phyloP scores from a whole-genome alignment of 192 early-diverging fungal species.

The Backusella tarrabulga region DNA sequence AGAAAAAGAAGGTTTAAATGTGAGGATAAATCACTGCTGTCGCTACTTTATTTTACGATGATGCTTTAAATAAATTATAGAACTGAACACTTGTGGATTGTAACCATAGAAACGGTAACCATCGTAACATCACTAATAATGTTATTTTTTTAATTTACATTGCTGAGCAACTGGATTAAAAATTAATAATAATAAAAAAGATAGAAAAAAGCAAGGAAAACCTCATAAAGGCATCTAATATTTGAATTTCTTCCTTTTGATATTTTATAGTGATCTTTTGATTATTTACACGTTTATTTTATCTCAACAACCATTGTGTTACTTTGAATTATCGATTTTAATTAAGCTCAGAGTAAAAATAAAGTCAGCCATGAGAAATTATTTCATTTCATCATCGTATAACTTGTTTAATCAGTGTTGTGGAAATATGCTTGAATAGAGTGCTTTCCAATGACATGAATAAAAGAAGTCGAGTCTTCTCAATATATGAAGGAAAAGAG shows the following conservation, averaged over 20 bases:
- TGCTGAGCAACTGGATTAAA: background rate
- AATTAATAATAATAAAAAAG: background rate
- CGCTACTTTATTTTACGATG: too few species aligned
- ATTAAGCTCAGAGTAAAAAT: background rate
- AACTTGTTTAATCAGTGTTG: background rate
- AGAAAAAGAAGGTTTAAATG: background rate
- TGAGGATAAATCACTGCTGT: background rate
- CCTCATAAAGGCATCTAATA: background rate
- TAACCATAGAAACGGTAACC: background rate
- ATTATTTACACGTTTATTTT: constrained; percentile 1
- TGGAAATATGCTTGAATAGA: background rate
- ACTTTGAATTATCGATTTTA: background rate
- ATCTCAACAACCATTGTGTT: background rate
- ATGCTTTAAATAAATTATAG: background rate
- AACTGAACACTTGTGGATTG: background rate
- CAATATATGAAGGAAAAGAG: background rate
- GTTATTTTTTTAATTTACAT: background rate
- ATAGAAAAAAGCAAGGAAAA: background rate
- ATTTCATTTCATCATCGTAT: background rate
- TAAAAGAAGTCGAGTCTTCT: background rate
- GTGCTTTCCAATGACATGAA: background rate
- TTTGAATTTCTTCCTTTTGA: background rate
- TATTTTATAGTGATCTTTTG: background rate
- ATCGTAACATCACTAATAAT: background rate
- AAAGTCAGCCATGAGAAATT: constrained; percentile 6